Percentiles rank a stretch among this genome's conserved stretches.
phyloP scores from a whole-genome alignment of 768 basidiomycete genomes.

The Hygrocybe punicea region DNA sequence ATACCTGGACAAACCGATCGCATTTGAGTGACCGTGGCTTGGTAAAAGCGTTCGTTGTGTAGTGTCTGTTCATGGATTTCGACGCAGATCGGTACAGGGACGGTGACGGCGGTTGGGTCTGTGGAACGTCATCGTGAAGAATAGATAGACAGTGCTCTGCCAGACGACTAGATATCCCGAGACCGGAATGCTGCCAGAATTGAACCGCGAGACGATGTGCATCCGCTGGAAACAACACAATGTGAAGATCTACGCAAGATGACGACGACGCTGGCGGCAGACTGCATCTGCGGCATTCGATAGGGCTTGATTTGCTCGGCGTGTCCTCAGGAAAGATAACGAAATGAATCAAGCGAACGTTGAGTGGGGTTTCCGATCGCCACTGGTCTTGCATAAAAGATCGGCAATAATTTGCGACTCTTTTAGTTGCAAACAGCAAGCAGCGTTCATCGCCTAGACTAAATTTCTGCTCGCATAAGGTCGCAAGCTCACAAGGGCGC shows the following conservation, averaged over 20 bases:
- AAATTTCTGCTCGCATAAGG: slow-evolving; percentile 75
- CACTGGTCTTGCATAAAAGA: slow-evolving; percentile 59
- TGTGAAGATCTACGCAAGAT: slow-evolving; percentile 58
- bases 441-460: slow-evolving; percentile 66
- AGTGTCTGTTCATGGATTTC: slow-evolving; percentile 56
- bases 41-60: slow-evolving; percentile 42
- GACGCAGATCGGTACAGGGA: slow-evolving; percentile 28
- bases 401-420: slow-evolving; percentile 70
- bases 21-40: slow-evolving; percentile 8
- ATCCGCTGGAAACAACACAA: slow-evolving; percentile 69
- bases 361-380: slow-evolving; percentile 39
- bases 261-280: slow-evolving; percentile 24
- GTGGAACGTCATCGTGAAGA: slow-evolving; percentile 47
- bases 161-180: slow-evolving; percentile 83
- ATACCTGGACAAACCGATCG: background rate
- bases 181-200: slow-evolving; percentile 95
- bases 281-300: slow-evolving; percentile 7
- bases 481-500: slow-evolving; percentile 57
- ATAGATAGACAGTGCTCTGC: slow-evolving; percentile 80
- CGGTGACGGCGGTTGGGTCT: slow-evolving; percentile 27
- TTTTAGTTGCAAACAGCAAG: slow-evolving; percentile 74
- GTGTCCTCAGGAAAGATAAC: slow-evolving; percentile 62
- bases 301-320: background rate
- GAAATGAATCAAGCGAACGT: slow-evolving; percentile 63
- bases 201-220: slow-evolving; percentile 69